A percentile compares a stretch with the other conserved stretches of the same genome.
phyloP scores from a whole-genome alignment of 345 rosid genomes.

The Arabis hirsuta region DNA sequence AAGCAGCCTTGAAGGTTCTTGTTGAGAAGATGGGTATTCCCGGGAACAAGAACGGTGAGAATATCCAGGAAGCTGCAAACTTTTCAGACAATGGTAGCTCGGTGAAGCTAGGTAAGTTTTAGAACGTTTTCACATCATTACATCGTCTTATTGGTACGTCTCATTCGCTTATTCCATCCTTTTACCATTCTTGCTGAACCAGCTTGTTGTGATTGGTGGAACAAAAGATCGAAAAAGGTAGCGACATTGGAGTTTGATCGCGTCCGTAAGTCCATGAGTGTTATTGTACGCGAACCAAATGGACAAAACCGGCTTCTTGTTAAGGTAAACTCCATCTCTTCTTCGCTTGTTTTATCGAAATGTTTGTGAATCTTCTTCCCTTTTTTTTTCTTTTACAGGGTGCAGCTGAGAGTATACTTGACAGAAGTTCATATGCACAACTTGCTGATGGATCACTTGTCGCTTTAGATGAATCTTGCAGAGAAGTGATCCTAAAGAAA shows the following conservation, averaged over 20 bases:
- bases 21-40: constrained; percentile 93
- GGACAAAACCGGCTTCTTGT: constrained; percentile 79
- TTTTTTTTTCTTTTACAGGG: constrained; percentile 56
- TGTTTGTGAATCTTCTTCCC: background rate
- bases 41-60: constrained; percentile 52
- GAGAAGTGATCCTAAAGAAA: constrained; percentile 65
- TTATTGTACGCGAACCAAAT: constrained; percentile 68
- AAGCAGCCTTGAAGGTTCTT: constrained; percentile 93
- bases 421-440: constrained; percentile 75
- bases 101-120: constrained; percentile 64
- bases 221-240: constrained; percentile 63
- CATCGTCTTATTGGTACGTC: constrained; percentile 11
- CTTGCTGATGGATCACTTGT: constrained; percentile 86
- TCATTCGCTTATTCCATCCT: background rate
- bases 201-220: constrained; percentile 92
- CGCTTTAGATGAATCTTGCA: constrained; percentile 70
- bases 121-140: constrained; percentile 1
- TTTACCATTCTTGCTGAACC: constrained; percentile 11
- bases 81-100: constrained; percentile 65
- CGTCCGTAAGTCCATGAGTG: constrained; percentile 84
- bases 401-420: constrained; percentile 86
- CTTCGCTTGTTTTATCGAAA: background rate
- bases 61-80: constrained; percentile 55
- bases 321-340: constrained; percentile 55
- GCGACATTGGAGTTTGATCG: constrained; percentile 95